A percentile compares a stretch with the other conserved stretches of the same genome.
Conservation (phyloP, 108 stramenopile species). For the Cyclotella sp. region DNA sequence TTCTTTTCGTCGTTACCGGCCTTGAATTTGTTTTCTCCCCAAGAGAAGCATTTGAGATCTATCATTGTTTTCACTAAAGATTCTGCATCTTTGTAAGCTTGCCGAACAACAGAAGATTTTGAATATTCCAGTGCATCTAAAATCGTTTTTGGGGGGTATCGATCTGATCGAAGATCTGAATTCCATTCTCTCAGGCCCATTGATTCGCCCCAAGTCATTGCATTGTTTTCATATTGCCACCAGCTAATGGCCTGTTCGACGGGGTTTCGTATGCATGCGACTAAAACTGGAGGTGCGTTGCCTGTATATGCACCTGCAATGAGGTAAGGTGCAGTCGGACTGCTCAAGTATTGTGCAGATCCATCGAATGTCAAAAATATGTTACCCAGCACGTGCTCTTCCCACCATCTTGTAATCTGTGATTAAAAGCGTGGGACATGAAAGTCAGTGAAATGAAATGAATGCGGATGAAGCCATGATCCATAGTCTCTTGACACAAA, state of each 20-base stretch:
- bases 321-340: slow-evolving; percentile 63
- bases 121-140: slow-evolving; percentile 54
- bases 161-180: slow-evolving; percentile 43
- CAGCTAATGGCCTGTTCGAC: slow-evolving; percentile 72
- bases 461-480: not conserved
- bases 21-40: not conserved
- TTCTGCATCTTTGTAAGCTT: slow-evolving; percentile 47
- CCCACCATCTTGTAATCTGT: slow-evolving; percentile 56
- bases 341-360: slow-evolving; percentile 71
- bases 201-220: slow-evolving; percentile 57
- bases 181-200: slow-evolving; percentile 64
- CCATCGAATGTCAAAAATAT: slow-evolving; percentile 74
- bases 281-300: slow-evolving; percentile 48
- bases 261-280: slow-evolving; percentile 65
- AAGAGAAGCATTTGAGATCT: not conserved
- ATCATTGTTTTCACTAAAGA: slow-evolving; percentile 16
- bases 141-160: slow-evolving; percentile 57
- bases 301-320: slow-evolving; percentile 56
- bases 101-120: slow-evolving; percentile 34
- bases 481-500: not conserved
- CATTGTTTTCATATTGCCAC: slow-evolving; percentile 75
- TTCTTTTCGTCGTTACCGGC: not conserved
- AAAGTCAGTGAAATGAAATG: not conserved
- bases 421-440: not conserved
- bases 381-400: slow-evolving; percentile 42